These are phyloP conservation scores for Leccinum boreale DNA, from an alignment of 768 basidiomycete species.

Conservation along the genomic window DNA sequence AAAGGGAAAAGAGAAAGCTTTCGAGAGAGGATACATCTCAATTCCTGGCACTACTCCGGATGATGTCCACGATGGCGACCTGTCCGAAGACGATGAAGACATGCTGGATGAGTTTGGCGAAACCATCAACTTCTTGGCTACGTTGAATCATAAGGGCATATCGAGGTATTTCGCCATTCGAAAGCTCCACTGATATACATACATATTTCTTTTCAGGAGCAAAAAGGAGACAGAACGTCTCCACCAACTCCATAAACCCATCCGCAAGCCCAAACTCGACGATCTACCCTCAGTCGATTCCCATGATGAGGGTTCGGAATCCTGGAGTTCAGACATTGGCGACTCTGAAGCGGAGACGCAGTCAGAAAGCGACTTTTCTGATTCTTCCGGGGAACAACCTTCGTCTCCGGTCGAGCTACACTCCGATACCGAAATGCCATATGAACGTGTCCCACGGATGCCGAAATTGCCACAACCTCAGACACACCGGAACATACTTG, in stretches of 20 bases:
- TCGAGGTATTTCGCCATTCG: slow-evolving; percentile 52
- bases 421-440: slow-evolving; percentile 72
- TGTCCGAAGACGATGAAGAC: slow-evolving; percentile 72
- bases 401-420: slow-evolving; percentile 15
- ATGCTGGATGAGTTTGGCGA: slow-evolving; percentile 62
- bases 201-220: slow-evolving; percentile 49
- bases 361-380: slow-evolving; percentile 10
- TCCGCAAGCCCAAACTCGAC: slow-evolving; percentile 43
- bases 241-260: slow-evolving; percentile 62
- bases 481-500: slow-evolving; percentile 49
- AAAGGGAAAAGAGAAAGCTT: slow-evolving; percentile 57
- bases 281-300: slow-evolving; percentile 71
- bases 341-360: slow-evolving; percentile 27
- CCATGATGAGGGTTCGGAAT: slow-evolving; percentile 55
- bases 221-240: slow-evolving; percentile 78
- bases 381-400: slow-evolving; percentile 9
- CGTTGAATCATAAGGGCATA: slow-evolving; percentile 76
- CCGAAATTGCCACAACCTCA: slow-evolving; percentile 43
- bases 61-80: slow-evolving; percentile 33
- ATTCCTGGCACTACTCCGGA: slow-evolving; percentile 43
- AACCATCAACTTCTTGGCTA: slow-evolving; percentile 62
- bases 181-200: neutral
- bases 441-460: slow-evolving; percentile 62
- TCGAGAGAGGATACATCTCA: slow-evolving; percentile 56
- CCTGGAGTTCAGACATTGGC: slow-evolving; percentile 46